These are phyloP conservation scores for Boletus pseudopeckii DNA, from an alignment of 768 basidiomycete genomes.

Conservation along the genomic window DNA sequence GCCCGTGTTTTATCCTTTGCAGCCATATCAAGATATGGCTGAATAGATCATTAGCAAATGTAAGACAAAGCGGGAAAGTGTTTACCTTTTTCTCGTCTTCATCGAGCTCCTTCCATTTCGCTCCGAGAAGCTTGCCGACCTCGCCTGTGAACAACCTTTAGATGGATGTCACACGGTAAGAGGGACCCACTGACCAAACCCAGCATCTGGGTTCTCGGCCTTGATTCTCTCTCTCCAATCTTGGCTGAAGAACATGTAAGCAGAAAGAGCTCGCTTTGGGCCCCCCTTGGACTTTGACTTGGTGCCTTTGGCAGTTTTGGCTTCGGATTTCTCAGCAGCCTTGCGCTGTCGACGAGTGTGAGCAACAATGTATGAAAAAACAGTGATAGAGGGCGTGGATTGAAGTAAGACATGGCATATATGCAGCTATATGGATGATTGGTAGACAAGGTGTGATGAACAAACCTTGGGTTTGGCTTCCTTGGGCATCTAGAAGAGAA, in stretches of 20 bases:
- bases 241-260: constrained; percentile 99
- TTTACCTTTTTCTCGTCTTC: constrained; percentile 88
- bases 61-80: neutral
- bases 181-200: constrained; percentile 63
- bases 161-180: neutral
- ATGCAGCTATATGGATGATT: constrained; percentile 8
- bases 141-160: constrained; percentile 52
- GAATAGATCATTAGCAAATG: constrained; percentile 9
- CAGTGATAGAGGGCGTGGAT: neutral
- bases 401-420: constrained; percentile 15
- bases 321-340: constrained; percentile 68
- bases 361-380: constrained; percentile 10
- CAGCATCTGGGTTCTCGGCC: constrained; percentile 90
- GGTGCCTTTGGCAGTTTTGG: constrained; percentile 48
- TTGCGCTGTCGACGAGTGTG: constrained; percentile 51
- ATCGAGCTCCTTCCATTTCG: constrained; percentile 94
- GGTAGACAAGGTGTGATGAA: constrained; percentile 10
- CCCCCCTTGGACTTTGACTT: constrained; percentile 67
- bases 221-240: constrained; percentile 96
- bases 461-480: constrained; percentile 70
- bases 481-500: constrained; percentile 68
- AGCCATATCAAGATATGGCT: constrained; percentile 90
- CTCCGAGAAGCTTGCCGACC: constrained; percentile 91
- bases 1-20: constrained; percentile 84
- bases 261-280: constrained; percentile 90